Base-by-base conservation (phyloP, 208 protist genomes). In the Vickermania spadyakhi region DNA sequence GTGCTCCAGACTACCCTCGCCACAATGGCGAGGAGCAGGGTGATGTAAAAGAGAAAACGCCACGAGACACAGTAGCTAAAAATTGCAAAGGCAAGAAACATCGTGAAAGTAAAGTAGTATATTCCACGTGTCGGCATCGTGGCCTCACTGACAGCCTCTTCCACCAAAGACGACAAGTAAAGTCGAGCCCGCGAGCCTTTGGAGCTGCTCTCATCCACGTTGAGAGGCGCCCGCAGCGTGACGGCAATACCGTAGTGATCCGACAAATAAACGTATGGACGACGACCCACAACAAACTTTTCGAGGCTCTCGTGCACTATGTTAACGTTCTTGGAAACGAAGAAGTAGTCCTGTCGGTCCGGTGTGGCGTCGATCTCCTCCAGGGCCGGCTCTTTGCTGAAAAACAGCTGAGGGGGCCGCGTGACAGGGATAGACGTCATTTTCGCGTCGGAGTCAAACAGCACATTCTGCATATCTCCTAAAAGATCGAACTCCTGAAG, bases 261-360 rank as follows among this genome's bases (percentile, higher is more conserved):
- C 3, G 84, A 92, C 4, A 96, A 73, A 61, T 96, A 93, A 5
- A 75, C 75, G 73, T 93, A 96, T 13, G 89, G 89, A 13, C 81
- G 77, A 25, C 74, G 58, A 56, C 77, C 77, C 31, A 80, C 79
- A 27, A 92, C 77, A 70, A 92, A 96, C 70, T 93, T 93, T 45
- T 86, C 79, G 28, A 96, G 64, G 21, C 54, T 61, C 11, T 78
- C 57, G 26, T 61, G 14, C 26, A 61, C 45, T 7, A 77, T 73
- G 31, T 51, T 59, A 30, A 92, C 62, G 13, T 56, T 27, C 2
- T 67, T 60, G 64, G 72, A 79, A n/a, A 78, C 74, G 60, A 95
- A 72, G n/a, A 95, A 77, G 62, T 90, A 95, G 55, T 95, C 89
- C 56, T 95, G 85, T 28, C 89, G 70, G 62, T 89, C 85, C 31